A percentile compares a stretch with the other conserved stretches of the same genome.
Evolutionary conservation across 352 stramenopile species (phyloP).

Genomic region (Aphanomyces invadans): DNA sequence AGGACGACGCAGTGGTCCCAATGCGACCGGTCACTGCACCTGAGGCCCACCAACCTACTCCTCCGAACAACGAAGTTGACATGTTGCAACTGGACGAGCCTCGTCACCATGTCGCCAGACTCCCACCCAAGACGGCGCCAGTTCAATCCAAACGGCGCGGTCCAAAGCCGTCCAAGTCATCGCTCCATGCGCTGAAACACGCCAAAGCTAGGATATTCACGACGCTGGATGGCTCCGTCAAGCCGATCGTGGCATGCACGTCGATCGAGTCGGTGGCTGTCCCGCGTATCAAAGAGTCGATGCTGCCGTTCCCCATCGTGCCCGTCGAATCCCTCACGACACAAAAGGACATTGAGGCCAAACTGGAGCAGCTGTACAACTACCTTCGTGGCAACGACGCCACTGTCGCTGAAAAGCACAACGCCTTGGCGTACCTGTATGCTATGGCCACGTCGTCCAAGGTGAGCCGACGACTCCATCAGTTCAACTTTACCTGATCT

Average conservation of each 20-base stretch:
- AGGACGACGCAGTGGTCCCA: background rate
- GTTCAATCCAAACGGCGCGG: no score
- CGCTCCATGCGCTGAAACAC: background rate
- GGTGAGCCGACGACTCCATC: conserved; percentile 1
- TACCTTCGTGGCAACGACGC: conserved; percentile 40
- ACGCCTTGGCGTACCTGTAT: conserved; percentile 52
- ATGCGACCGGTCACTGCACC: conserved; percentile 1
- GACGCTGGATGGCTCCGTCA: conserved; percentile 43
- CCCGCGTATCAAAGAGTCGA: conserved; percentile 27
- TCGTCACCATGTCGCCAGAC: background rate
- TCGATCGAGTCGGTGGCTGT: conserved; percentile 38
- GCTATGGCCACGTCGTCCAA: conserved; percentile 38
- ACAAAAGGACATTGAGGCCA: conserved; percentile 48
- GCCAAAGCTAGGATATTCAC: conserved; percentile 42
- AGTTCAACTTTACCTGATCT: background rate
- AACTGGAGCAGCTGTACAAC: conserved; percentile 71
- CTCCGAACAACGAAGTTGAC: background rate
- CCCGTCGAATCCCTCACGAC: conserved; percentile 33
- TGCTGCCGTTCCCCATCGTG: conserved; percentile 37
- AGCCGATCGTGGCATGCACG: conserved; percentile 51
- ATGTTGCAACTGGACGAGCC: background rate
- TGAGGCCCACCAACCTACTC: background rate
- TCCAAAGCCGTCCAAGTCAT: no score
- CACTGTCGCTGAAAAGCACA: conserved; percentile 31
- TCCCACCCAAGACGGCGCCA: background rate